These are phyloP conservation scores for Atkinsonella texensis DNA, from an alignment of 2,329 filamentous ascomycete species.

Conservation along the genomic window DNA sequence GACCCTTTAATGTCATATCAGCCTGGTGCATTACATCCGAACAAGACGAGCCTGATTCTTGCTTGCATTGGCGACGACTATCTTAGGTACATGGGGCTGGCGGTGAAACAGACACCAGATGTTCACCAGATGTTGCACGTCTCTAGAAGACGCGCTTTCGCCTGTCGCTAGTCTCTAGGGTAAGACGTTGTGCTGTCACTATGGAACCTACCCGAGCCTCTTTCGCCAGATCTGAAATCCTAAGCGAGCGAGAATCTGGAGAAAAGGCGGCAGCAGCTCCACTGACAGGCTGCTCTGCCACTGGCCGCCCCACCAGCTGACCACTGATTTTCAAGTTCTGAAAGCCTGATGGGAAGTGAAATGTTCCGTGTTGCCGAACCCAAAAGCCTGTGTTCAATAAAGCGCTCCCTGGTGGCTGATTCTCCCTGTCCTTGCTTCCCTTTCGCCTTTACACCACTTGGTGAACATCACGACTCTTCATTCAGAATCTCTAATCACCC, in stretches of 20 bases:
- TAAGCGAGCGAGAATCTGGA: constrained; percentile 1
- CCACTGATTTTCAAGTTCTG: not conserved
- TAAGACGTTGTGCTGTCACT: not conserved
- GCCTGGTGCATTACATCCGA: too few relatives aligned
- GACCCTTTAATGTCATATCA: too few relatives aligned
- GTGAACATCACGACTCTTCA: constrained; percentile 5
- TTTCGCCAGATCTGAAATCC: not conserved
- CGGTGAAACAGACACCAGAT: too few relatives aligned
- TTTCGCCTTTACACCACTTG: constrained; percentile 8
- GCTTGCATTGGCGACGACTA: too few relatives aligned
- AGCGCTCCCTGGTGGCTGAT: not conserved
- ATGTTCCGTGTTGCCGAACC: not conserved
- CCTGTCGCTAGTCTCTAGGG: not conserved
- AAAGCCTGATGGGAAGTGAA: not conserved
- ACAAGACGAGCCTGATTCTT: too few relatives aligned
- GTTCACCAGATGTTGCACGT: too few relatives aligned
- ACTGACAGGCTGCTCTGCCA: not conserved
- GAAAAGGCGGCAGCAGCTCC: not conserved
- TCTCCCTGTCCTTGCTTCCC: not conserved
- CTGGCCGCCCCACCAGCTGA: not conserved
- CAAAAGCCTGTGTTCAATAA: not conserved
- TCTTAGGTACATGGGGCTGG: too few relatives aligned
- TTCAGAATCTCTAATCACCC: constrained; percentile 6
- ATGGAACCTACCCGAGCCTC: not conserved
- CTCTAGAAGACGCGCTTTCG: too few relatives aligned